Evolutionary conservation across 2,329 filamentous ascomycete genomes (phyloP).

Genomic region (Curvularia sp.): DNA sequence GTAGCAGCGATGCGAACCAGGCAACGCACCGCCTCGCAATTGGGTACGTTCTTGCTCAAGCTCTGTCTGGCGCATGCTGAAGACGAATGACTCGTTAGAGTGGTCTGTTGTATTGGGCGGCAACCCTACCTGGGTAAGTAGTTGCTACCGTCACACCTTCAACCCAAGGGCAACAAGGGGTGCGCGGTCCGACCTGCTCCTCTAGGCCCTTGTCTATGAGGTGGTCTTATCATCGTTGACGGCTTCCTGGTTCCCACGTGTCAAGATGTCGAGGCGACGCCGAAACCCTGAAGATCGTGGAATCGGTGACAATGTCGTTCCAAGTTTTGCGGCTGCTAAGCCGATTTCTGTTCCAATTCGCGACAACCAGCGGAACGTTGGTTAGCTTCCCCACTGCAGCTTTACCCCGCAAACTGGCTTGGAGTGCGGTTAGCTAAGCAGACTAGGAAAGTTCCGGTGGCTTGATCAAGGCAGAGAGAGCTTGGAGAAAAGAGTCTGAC

Average conservation of each 20-base stretch:
- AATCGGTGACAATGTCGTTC: conserved; percentile 5
- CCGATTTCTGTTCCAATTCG: background rate
- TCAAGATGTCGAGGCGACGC: conserved; percentile 6
- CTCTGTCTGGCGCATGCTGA: background rate
- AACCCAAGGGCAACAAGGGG: background rate
- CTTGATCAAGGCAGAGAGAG: conserved; percentile 14
- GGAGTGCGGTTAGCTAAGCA: conserved; percentile 12
- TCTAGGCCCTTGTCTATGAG: background rate
- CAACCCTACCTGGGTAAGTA: background rate
- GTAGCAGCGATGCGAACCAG: conserved; percentile 7
- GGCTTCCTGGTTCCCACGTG: conserved; percentile 9
- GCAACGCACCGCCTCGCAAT: conserved; percentile 2
- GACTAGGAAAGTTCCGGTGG: conserved; percentile 11
- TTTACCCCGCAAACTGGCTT: conserved; percentile 10
- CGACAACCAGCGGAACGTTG: conserved; percentile 14
- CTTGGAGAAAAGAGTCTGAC: conserved; percentile 12
- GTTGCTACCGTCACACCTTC: background rate
- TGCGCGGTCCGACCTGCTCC: conserved; percentile 2
- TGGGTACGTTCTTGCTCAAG: background rate
- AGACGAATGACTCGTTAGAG: background rate
- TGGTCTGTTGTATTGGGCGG: background rate
- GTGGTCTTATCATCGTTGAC: background rate
- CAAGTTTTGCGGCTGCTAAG: conserved; percentile 7
- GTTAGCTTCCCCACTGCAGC: conserved; percentile 16
- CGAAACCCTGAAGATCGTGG: conserved; percentile 10